Evolutionary conservation across 345 rosid genomes (phyloP).

Genomic region (Eucalyptus microcorys): DNA sequence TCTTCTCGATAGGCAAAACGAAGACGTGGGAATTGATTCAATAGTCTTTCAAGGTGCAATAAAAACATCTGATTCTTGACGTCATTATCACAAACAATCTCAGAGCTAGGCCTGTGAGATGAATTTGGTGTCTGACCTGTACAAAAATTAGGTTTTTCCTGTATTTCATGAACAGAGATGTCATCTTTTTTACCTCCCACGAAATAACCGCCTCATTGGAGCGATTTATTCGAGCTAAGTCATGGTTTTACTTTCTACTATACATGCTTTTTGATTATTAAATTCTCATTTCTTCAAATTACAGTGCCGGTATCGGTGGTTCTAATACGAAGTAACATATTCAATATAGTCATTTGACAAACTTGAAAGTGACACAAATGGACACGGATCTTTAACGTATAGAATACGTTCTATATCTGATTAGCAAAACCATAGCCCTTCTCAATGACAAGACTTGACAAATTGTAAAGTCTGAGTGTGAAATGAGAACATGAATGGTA

Average conservation of each 20-base stretch:
- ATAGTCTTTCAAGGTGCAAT: not conserved
- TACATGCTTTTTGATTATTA: not conserved
- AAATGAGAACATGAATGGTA: not conserved
- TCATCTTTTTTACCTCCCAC: not conserved
- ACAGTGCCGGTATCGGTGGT: not conserved
- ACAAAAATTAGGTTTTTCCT: not conserved
- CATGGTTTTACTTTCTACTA: not conserved
- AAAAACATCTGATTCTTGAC: not conserved
- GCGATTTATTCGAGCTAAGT: not conserved
- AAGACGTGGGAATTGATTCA: not conserved
- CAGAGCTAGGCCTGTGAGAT: not conserved
- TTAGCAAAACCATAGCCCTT: not conserved
- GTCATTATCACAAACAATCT: not conserved
- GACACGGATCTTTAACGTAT: not conserved
- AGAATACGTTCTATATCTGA: not conserved
- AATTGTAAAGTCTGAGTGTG: not conserved
- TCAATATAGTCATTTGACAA: too few species aligned
- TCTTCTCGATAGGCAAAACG: not conserved
- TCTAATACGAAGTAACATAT: not conserved
- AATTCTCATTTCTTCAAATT: not conserved
- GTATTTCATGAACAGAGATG: too few species aligned
- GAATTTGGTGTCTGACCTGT: not conserved
- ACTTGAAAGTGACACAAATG: not conserved
- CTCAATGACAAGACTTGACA: not conserved
- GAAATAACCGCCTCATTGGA: not conserved